Evolutionary conservation across 192 early-diverging fungal species (phyloP).

Genomic region (Spinellus fusiger): DNA sequence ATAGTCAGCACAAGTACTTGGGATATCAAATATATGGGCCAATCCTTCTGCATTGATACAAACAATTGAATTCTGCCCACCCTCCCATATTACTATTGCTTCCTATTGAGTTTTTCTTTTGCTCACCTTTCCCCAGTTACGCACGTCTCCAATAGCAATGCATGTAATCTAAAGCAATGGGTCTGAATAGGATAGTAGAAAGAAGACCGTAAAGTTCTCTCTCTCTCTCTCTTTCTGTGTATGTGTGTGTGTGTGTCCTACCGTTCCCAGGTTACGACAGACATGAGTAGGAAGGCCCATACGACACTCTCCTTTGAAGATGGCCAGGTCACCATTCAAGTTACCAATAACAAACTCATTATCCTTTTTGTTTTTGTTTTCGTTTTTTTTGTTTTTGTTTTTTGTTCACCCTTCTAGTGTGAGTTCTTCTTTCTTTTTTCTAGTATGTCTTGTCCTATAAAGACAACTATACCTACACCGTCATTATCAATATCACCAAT

Average conservation of each 20-base stretch:
- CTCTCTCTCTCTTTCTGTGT: not conserved
- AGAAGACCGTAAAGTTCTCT: not conserved
- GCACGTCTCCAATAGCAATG: conserved; percentile 49
- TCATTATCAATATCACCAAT: conserved; percentile 54
- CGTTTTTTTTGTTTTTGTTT: not conserved
- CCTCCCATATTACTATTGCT: not conserved
- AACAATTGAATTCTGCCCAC: conserved; percentile 43
- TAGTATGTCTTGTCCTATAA: not conserved
- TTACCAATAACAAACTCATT: conserved; percentile 60
- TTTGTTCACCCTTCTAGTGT: not conserved
- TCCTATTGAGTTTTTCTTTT: conserved; percentile 3
- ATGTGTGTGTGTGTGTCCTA: conserved; percentile 13
- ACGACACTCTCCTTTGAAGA: conserved; percentile 48
- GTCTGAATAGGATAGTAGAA: not conserved
- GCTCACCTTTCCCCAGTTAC: conserved; percentile 45
- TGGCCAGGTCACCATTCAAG: conserved; percentile 47
- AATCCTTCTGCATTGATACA: conserved; percentile 51
- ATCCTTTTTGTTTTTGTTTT: conserved; percentile 26
- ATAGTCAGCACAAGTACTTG: conserved; percentile 2
- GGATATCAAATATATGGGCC: conserved; percentile 50
- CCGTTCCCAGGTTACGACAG: conserved; percentile 49
- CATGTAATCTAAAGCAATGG: conserved; percentile 50
- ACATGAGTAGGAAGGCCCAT: conserved; percentile 36
- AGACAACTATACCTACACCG: conserved; percentile 30
- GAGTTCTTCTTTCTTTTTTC: not conserved